These are phyloP conservation scores for Entamoeba moshkovskii DNA, from an alignment of 208 protist species.

Conservation along the genomic window DNA sequence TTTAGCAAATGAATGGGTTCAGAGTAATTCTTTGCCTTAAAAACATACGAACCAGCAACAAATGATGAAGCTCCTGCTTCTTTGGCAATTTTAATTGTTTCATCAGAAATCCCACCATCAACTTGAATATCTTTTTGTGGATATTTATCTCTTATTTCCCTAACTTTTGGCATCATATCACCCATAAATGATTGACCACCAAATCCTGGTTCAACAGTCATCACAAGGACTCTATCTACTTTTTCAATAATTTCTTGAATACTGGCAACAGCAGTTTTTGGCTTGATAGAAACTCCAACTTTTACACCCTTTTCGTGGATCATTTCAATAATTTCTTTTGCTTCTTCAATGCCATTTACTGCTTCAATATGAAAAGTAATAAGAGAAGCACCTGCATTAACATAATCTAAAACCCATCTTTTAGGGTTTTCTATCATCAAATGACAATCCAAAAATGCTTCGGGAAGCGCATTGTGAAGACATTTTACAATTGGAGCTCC, in stretches of 20 bases:
- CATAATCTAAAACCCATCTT: conserved; percentile 59
- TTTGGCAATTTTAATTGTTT: conserved; percentile 71
- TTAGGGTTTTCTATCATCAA: conserved; percentile 49
- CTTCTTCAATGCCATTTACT: conserved; percentile 31
- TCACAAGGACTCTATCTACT: conserved; percentile 73
- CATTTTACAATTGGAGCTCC: conserved; percentile 39
- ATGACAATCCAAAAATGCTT: conserved; percentile 44
- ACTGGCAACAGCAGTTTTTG: conserved; percentile 37
- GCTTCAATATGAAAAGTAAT: conserved; percentile 84
- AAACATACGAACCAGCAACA: conserved; percentile 86
- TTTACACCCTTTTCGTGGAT: conserved; percentile 55
- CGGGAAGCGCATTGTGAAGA: conserved; percentile 14
- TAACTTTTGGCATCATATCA: conserved; percentile 84
- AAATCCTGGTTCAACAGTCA: conserved; percentile 94
- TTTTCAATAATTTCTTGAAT: conserved; percentile 46
- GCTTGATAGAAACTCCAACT: conserved; percentile 82
- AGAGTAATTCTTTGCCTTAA: conserved; percentile 45
- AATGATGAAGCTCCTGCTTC: conserved; percentile 87
- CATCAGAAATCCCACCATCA: conserved; percentile 79
- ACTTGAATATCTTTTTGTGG: conserved; percentile 84
- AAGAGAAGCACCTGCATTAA: conserved; percentile 61
- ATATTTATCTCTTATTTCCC: conserved; percentile 53
- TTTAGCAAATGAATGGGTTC: neutral
- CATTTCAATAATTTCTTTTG: conserved; percentile 43
- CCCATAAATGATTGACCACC: conserved; percentile 92